phyloP scores from a whole-genome alignment of 257 asterid species.

The Solanum lycopersicoides region DNA sequence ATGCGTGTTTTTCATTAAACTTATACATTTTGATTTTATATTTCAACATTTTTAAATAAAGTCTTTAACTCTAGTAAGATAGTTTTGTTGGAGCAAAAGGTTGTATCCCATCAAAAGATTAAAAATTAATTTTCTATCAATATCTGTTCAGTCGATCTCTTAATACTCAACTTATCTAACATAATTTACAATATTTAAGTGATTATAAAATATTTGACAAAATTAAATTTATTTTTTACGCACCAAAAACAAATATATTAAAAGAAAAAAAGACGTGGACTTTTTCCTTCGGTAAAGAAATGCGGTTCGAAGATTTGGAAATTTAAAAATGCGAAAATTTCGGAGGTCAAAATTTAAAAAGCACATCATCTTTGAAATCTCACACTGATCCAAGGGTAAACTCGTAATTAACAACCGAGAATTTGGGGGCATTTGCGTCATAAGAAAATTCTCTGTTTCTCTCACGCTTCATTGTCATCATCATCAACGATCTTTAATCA shows the following conservation, averaged over 20 bases:
- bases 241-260: too few species aligned
- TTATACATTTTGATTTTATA: too few species aligned
- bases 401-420: not conserved
- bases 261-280: not conserved
- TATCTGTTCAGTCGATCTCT: too few species aligned
- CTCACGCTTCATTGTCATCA: not conserved
- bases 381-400: not conserved
- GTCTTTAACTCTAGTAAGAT: too few species aligned
- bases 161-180: too few species aligned
- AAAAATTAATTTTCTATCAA: too few species aligned
- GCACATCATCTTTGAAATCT: not conserved
- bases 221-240: too few species aligned
- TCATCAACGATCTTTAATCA: constrained; percentile 1
- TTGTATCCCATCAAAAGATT: too few species aligned
- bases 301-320: not conserved
- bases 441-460: not conserved
- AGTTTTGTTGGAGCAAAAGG: too few species aligned
- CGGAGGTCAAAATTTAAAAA: not conserved
- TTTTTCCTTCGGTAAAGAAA: not conserved
- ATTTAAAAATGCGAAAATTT: not conserved
- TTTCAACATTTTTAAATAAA: too few species aligned
- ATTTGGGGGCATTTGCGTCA: constrained; percentile 14
- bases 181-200: not conserved
- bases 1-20: not conserved
- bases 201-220: too few species aligned